Evolutionary conservation across 2,329 filamentous ascomycete species (phyloP), one percentile per base, ranked within the genome.

Genomic region (Ceratocystis smalleyi): DNA sequence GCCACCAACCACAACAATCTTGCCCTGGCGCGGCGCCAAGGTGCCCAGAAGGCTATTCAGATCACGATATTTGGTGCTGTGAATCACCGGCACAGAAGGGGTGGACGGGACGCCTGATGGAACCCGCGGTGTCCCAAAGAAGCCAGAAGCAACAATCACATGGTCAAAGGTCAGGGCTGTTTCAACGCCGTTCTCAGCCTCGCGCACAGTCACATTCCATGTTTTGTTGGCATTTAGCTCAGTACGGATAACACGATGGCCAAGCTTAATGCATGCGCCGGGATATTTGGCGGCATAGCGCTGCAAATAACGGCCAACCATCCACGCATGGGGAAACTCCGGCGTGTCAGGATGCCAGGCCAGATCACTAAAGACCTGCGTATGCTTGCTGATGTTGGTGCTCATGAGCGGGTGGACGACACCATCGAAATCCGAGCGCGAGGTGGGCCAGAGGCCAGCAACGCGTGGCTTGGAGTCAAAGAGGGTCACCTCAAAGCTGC

Each of bases 371-470:
- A 86, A 86, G 69, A 82, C 80, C 68, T 94, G 83, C 0, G 88
- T 89, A 72, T 90, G 89, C 57, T 81, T 81, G 74, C 87, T 91
- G 70, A 91, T 83, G 71, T 95, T 95, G 3, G 82, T 82, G 17
- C 82, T 77, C 78, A 88, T 87, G 62, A 87, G 79, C 7, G 86
- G 86, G 67, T 87, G 83, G 17, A 86, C 74, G 47, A 82, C 74
- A 1, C 81, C 78, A 1, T 69, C 74, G n/a, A 67, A 68, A 63
- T 84, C 83, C 1, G 74, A 68, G 63, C 76, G 78, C 12, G 74
- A 73, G 1, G 76, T 74, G 2, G 86, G 85, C 89, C 89, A 95
- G n/a, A 94, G 80, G 0, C 89, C 89, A 10, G 89, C 89, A 17
- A 92, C 78, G 47, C 81, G 79, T 43, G 78, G 70, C 59, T 84